These are phyloP conservation scores for Trichoderma koningii DNA, from an alignment of 2,329 filamentous ascomycete species.

Conservation along the genomic window DNA sequence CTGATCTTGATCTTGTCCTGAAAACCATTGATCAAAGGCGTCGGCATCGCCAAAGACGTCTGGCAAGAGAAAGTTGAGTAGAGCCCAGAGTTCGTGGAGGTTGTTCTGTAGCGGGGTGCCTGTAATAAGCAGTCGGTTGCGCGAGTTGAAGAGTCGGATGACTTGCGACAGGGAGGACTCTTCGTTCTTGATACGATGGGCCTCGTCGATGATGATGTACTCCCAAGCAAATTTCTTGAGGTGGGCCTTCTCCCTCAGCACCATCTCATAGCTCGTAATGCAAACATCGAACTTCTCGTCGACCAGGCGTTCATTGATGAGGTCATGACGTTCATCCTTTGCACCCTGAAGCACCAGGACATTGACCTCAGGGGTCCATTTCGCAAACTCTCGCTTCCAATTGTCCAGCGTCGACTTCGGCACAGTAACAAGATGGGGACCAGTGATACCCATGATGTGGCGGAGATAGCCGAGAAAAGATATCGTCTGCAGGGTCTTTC, in stretches of 20 bases:
- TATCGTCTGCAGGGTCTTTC: slow-evolving; percentile 97
- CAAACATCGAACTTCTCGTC: slow-evolving; percentile 97
- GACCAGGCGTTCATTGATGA: slow-evolving; percentile 89
- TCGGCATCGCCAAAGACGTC: slow-evolving; percentile 97
- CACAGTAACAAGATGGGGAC: slow-evolving; percentile 87
- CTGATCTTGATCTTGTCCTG: slow-evolving; percentile 83
- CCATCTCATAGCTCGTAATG: slow-evolving; percentile 99
- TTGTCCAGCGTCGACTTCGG: slow-evolving; percentile 98
- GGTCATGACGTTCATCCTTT: slow-evolving; percentile 84
- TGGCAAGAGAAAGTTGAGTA: slow-evolving; percentile 95
- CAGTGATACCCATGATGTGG: slow-evolving; percentile 84
- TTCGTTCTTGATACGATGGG: slow-evolving; percentile 99
- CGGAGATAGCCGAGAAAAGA: slow-evolving; percentile 93
- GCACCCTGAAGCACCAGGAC: slow-evolving; percentile 91
- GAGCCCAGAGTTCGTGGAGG: slow-evolving; percentile 93
- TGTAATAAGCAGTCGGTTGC: slow-evolving; percentile 92
- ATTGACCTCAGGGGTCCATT: slow-evolving; percentile 94
- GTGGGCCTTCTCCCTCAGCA: slow-evolving; percentile 89
- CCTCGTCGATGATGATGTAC: slow-evolving; percentile 97
- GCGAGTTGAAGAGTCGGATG: slow-evolving; percentile 92
- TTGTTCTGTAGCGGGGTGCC: slow-evolving; percentile 98
- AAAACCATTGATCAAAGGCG: slow-evolving; percentile 98
- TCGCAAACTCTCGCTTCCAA: slow-evolving; percentile 92
- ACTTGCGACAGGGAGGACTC: slow-evolving; percentile 96
- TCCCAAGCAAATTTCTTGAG: slow-evolving; percentile 99